Evolutionary conservation across 2,329 filamentous ascomycete genomes (phyloP), one percentile per base, ranked within the genome.

Genomic region (Microdochium paspali): DNA sequence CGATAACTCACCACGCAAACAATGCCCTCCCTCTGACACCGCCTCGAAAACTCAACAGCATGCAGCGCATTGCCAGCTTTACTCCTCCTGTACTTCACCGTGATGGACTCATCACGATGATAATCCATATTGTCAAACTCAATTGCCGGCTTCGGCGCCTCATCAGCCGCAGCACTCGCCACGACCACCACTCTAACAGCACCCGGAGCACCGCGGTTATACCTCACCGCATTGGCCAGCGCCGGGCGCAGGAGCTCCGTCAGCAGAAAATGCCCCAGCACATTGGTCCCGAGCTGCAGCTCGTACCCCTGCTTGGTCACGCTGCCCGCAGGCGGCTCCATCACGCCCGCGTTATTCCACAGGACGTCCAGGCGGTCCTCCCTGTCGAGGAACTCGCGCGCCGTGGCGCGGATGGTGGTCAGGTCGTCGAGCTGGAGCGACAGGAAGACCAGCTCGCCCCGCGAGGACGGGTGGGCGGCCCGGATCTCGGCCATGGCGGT

Each of bases 341-440:
- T 69, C 26, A 69, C 57, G 4, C 60, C 67, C 1, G 68, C 68
- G 53, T 70, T 70, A 52, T 70, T 64, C 49, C 64, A 61, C 25
- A 70, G 50, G 5, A 67, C 61, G 51, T 70, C 62, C 3, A 70
- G 51, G 5, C 61, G 51, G 24, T 25, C 49, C 47, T 61, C 58
- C 42, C 54, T 51, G 2, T 44, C 47, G 7, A 59, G 50, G 44
- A 62, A 61, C 15, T 44, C 24, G 3, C 46, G 40, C 1, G 58
- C 57, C 2, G 58, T 52, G 13, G 51, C 42, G 44, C 56, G 58
- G 30, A 61, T 50, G 9, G 54, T 58, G 6, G 53, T 45, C 10
- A 61, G 51, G 47, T 61, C 58, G 13, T 48, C 46, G 9, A 61
- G 51, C 47, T 73, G 69, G 3, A 73, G 53, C 9, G 60, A 47